Evolutionary conservation across 352 stramenopile species (phyloP), one percentile per base, ranked within the genome.

Genomic region (Phytophthora melonis): DNA sequence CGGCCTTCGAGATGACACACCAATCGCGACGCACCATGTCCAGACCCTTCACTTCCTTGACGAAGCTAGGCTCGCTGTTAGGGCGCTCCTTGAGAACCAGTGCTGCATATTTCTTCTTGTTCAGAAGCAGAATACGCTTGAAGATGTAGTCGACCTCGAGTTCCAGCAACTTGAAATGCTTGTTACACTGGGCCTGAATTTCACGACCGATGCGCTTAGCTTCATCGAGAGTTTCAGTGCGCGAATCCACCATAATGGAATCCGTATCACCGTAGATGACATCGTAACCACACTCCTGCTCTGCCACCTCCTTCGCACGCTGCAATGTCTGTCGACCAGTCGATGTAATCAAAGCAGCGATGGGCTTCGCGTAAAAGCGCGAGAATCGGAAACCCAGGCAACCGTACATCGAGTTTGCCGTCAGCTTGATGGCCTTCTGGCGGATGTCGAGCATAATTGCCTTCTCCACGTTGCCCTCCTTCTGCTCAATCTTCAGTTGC

Each of bases 251-350:
- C 98, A 99, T 99, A 79, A 99, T 99, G 52, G 95, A 99, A 84
- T 99, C 98, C n/a, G 98, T 99, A 86, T 99, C 98, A 80, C 98
- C 98, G 76, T 99, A 99, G 59, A 99, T 98, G 3, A 99, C 98
- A 68, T 99, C 98, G 53, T 99, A 96, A 32, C 97, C 97, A 68
- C 99, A 97, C 68, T 98, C 89, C 60, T 98, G 92, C 75, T 99
- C 95, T 3, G 97, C 95, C 41, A 99, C 91, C 71, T 99, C 95
- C 64, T 99, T 98, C 0, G 98, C 99, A 47, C 94, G 86, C 81
- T 99, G 97, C 21, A 99, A 84, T 34, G 98, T 99, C 78, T 99
- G 97, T 34, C 98, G 93, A 53, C 98, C 98, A 73, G 98, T 99
- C 27, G 97, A 97, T 58, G 98, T 99, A 66, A 99, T 98, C n/a